phyloP scores from a whole-genome alignment of 495 filamentous ascomycete genomes.

The Hypoxylon lenormandii region DNA sequence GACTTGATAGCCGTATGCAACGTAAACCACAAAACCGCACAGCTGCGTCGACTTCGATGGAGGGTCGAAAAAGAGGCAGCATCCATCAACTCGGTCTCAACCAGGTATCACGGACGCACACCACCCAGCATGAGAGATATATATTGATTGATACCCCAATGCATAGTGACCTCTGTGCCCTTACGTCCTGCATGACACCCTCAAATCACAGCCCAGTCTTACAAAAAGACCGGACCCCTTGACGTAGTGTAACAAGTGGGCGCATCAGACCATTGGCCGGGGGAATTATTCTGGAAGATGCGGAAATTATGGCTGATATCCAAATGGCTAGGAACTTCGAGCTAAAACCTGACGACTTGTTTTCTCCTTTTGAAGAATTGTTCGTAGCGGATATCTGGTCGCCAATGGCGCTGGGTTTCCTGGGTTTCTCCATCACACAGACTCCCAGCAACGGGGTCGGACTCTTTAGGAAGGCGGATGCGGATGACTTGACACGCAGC shows the following conservation, averaged over 20 bases:
- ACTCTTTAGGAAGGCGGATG: conserved; percentile 40
- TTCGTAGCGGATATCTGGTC: conserved; percentile 9
- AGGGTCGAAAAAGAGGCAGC: conserved; percentile 12
- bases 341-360: conserved; percentile 19
- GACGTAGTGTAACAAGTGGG: conserved; percentile 35
- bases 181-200: conserved; percentile 47
- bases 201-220: conserved; percentile 31
- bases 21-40: conserved; percentile 28
- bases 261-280: conserved; percentile 24
- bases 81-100: conserved; percentile 42
- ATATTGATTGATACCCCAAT: conserved; percentile 45
- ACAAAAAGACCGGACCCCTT: conserved; percentile 21
- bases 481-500: conserved; percentile 26
- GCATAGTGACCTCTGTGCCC: conserved; percentile 35
- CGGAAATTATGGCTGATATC: conserved; percentile 43
- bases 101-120: conserved; percentile 36
- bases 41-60: conserved; percentile 29
- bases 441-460: not conserved
- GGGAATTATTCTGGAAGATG: conserved; percentile 34
- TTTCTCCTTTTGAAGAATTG: conserved; percentile 1
- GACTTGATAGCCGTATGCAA: conserved; percentile 45
- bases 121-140: conserved; percentile 36
- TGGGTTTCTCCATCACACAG: conserved; percentile 8
- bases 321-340: conserved; percentile 36
- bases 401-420: conserved; percentile 15